Conservation (phyloP, 2,329 filamentous ascomycete species). For the Iodosphaeria phyllophila region DNA sequence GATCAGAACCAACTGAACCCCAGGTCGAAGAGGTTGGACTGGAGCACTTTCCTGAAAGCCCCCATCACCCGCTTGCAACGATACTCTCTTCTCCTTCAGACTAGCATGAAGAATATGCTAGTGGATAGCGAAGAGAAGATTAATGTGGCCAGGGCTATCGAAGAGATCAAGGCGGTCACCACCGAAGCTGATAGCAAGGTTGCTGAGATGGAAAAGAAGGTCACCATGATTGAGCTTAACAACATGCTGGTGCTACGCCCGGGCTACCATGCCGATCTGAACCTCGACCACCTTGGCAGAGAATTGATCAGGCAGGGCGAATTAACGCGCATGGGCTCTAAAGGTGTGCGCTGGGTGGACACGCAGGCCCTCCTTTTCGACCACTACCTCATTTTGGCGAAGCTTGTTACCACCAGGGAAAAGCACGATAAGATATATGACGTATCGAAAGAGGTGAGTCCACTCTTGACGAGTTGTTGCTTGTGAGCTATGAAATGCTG, state of each 20-base stretch:
- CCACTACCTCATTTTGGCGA: slow-evolving; percentile 87
- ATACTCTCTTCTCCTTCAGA: slow-evolving; percentile 67
- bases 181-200: slow-evolving; percentile 84
- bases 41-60: slow-evolving; percentile 86
- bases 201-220: slow-evolving; percentile 79
- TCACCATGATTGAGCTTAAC: slow-evolving; percentile 69
- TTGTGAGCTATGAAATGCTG: background rate
- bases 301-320: slow-evolving; percentile 82
- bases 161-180: slow-evolving; percentile 81
- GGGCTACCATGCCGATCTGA: slow-evolving; percentile 75
- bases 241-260: slow-evolving; percentile 70
- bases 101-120: slow-evolving; percentile 67
- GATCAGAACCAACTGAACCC: slow-evolving; percentile 64
- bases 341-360: slow-evolving; percentile 83
- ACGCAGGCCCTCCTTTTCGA: slow-evolving; percentile 89
- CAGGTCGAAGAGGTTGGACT: slow-evolving; percentile 65
- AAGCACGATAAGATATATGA: slow-evolving; percentile 74
- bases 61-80: slow-evolving; percentile 86
- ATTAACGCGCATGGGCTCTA: slow-evolving; percentile 71
- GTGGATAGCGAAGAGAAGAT: slow-evolving; percentile 78
- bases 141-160: slow-evolving; percentile 67
- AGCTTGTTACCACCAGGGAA: slow-evolving; percentile 52
- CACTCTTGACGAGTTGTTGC: background rate
- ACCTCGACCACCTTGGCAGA: slow-evolving; percentile 83
- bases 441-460: slow-evolving; percentile 66